Evolutionary conservation across 169 alveolate genomes (phyloP).

Genomic region (Plasmodium coatneyi): DNA sequence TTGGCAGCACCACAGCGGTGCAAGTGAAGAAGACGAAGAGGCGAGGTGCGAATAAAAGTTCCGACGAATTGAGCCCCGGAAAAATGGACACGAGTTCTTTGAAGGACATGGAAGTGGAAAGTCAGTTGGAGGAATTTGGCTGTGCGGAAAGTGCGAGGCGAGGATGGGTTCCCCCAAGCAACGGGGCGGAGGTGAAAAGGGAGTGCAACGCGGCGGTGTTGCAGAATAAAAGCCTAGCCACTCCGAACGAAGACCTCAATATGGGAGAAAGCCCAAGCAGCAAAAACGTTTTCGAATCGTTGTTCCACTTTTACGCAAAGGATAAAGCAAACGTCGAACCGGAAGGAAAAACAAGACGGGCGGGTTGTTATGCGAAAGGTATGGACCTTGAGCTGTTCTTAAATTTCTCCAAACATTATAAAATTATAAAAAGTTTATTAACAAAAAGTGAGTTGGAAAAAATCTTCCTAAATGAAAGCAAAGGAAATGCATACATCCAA

Average conservation of each 20-base stretch:
- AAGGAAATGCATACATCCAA: slow-evolving; percentile 53
- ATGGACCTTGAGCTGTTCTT: slow-evolving; percentile 47
- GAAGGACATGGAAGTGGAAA: not conserved
- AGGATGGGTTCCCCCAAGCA: not conserved
- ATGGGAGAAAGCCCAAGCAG: not conserved
- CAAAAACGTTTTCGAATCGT: slow-evolving; percentile 31
- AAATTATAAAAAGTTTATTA: slow-evolving; percentile 55
- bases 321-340: not conserved
- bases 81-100: not conserved
- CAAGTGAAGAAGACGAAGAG: not conserved
- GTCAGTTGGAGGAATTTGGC: not conserved
- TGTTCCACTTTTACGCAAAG: slow-evolving; percentile 19
- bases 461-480: slow-evolving; percentile 59
- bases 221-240: not conserved
- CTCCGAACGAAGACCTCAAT: not conserved
- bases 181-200: not conserved
- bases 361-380: not conserved
- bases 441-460: slow-evolving; percentile 52
- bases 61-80: not conserved
- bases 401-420: slow-evolving; percentile 39
- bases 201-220: not conserved
- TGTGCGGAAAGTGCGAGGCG: not conserved
- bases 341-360: not conserved
- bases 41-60: not conserved
- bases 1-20: not conserved